Evolutionary conservation across 331 rosid species (phyloP).

Genomic region (Acacia concinna): DNA sequence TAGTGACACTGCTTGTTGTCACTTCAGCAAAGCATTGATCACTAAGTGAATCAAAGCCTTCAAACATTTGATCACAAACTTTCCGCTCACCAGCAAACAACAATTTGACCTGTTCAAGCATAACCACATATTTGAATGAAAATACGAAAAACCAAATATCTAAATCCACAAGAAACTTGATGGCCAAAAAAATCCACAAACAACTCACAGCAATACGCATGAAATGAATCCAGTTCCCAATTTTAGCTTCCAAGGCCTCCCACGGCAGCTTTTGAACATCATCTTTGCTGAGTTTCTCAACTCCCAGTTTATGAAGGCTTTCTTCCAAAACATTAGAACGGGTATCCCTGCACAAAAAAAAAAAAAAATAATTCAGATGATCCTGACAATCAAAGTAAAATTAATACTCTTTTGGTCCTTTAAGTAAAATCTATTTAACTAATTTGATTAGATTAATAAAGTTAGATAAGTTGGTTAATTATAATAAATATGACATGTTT

Average conservation of each 20-base stretch:
- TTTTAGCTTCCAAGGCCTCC: constrained; percentile 99
- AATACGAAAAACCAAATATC: not conserved
- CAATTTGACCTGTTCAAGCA: constrained; percentile 77
- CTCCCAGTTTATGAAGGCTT: constrained; percentile 91
- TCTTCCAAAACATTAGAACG: constrained; percentile 91
- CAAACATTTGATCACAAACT: constrained; percentile 93
- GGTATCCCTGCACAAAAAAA: constrained; percentile 60
- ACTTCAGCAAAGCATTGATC: constrained; percentile 97
- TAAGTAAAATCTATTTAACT: too few species aligned
- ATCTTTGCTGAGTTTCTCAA: constrained; percentile 95
- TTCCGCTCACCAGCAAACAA: constrained; percentile 93
- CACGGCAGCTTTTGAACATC: constrained; percentile 97
- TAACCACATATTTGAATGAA: constrained; percentile 18
- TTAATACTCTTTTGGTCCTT: not conserved
- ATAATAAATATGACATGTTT: too few species aligned
- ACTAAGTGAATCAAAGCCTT: constrained; percentile 78
- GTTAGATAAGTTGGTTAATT: too few species aligned
- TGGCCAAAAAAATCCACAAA: constrained; percentile 14
- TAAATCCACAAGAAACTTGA: constrained; percentile 18
- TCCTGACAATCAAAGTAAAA: constrained; percentile 10
- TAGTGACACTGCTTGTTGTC: constrained; percentile 79
- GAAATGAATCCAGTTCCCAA: constrained; percentile 98
- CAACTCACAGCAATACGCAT: constrained; percentile 95
- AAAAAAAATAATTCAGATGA: constrained; percentile 21
- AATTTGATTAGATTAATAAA: too few species aligned